Base-by-base conservation (phyloP, 768 basidiomycete genomes). In the Dentipellis fragilis region DNA sequence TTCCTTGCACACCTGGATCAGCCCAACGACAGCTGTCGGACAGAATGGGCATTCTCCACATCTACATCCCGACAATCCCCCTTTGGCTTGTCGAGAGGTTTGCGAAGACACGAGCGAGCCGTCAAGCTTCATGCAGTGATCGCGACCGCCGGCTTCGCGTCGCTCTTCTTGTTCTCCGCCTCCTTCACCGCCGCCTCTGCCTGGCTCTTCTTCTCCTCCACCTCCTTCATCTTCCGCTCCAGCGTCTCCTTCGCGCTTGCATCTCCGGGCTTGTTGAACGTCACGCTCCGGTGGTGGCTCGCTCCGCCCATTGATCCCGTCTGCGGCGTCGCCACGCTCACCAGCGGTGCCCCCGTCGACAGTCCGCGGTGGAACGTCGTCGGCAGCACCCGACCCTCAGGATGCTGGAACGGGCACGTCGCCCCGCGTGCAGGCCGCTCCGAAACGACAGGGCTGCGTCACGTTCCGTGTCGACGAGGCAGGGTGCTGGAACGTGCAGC, bases 321-420 rank as follows among this genome's bases (percentile, higher is more conserved):
- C 68, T 81, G 84, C 7, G 86, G 85, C 0, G 75, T 76, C 5
- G 73, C 66, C 0, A 88, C 80, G 52, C 65, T 85, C 40, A 86
- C 81, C 59, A 87, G 61, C 7, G 85, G 83, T 0, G 80, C 78
- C 23, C 70, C 75, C 3, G 78, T 73, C 14, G 81, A 76, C 23
- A 92, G 68, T 0, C 89, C 89, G 19, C 88, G 84, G 65, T 92
- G 87, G 77, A 93, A 93, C 11, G 83, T 73, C 3, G 81, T 75
- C 3, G 90, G 89, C 8, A 91, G 75, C 21, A 88, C 86, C 11
- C 90, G 85, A 10, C 87, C 87, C 55, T 89, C 83, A 0, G 95
- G 95, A 66, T 99, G 95, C 59, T 89, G 83, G 77, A 87, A 99
- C 22, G 73, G 67, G 62, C 80, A 82, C 54, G 74, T 74, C 45